Base-by-base conservation (phyloP, 192 early-diverging fungal genomes). In the Podila epigama region DNA sequence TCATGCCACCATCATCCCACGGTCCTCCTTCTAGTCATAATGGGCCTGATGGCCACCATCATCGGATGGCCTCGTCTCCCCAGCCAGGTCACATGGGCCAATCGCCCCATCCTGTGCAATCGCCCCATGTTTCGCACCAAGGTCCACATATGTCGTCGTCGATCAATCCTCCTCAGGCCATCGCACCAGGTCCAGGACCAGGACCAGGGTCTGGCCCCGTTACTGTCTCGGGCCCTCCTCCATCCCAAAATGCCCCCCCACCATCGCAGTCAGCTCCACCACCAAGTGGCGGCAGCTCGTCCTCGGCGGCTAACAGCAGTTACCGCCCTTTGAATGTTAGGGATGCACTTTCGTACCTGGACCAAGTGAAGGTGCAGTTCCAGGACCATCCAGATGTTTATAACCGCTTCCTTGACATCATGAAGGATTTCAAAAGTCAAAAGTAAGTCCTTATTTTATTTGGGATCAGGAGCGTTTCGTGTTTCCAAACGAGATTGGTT, bases 371-470 rank as follows among this genome's bases (percentile, higher is more conserved):
- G 71, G 87, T 90, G 39, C 92, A 94, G 67, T 99, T 99, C 68
- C 85, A 89, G 40, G 91, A 95, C 63, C 89, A 94, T 10, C 96
- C 96, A 3, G 95, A 97, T 55, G 96, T 98, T 6, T 99, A 99
- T 83, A 98, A 97, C 73, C 87, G 90, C 58, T 99, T 99, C 81
- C 63, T 99, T 75, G 97, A 98, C 79, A 98, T 98, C 37, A 99
- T 99, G 98, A 98, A 98, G 85, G 98, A 99, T 77, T 99, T 99
- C 72, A 98, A 98, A 81, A 93, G 93, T 68, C 95, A 97, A 75
- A 86, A 81, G 93, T 94, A 83, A 83, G 87, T 86, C 16, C n/a
- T 13, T 25, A 18, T 22, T 44, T 18, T 12, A 8, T 12, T 20
- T 34, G n/a, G 32, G n/a, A n/a, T n/a, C n/a, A n/a, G n/a, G n/a